Conservation (phyloP, 2,329 filamentous ascomycete species). For the Didymella exigua region DNA sequence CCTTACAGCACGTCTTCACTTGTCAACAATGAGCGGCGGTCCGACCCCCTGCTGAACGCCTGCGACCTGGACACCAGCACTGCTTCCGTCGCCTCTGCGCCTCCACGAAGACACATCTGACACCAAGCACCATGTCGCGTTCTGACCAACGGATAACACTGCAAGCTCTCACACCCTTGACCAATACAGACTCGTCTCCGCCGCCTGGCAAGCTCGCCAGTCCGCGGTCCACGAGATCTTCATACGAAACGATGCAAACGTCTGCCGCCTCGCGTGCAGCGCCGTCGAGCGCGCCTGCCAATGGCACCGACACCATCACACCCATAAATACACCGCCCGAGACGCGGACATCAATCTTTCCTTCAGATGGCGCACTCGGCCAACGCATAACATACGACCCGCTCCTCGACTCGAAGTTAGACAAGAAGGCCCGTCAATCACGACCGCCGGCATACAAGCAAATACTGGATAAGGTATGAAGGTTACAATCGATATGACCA, state of each 20-base stretch:
- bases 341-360: slow-evolving; percentile 55
- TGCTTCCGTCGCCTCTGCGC: slow-evolving; percentile 29
- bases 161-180: slow-evolving; percentile 67
- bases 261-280: slow-evolving; percentile 39
- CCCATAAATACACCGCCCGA: slow-evolving; percentile 52
- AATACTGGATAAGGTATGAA: slow-evolving; percentile 56
- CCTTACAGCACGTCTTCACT: slow-evolving; percentile 28
- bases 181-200: slow-evolving; percentile 69
- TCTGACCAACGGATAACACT: slow-evolving; percentile 60
- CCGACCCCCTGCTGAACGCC: slow-evolving; percentile 72
- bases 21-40: slow-evolving; percentile 40
- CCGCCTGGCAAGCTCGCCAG: slow-evolving; percentile 61
- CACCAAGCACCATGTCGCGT: slow-evolving; percentile 59
- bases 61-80: slow-evolving; percentile 67
- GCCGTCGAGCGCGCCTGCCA: slow-evolving; percentile 39
- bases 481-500: slow-evolving; percentile 34
- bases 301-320: slow-evolving; percentile 56
- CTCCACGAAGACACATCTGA: slow-evolving; percentile 62
- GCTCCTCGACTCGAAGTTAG: slow-evolving; percentile 62
- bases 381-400: slow-evolving; percentile 68
- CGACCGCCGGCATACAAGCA: slow-evolving; percentile 56
- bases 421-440: slow-evolving; percentile 57
- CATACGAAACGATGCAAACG: slow-evolving; percentile 46
- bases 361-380: slow-evolving; percentile 61
- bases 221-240: slow-evolving; percentile 54